These are phyloP conservation scores for Sporothrix schenckii DNA, from an alignment of 2,329 filamentous ascomycete genomes.

Conservation along the genomic window DNA sequence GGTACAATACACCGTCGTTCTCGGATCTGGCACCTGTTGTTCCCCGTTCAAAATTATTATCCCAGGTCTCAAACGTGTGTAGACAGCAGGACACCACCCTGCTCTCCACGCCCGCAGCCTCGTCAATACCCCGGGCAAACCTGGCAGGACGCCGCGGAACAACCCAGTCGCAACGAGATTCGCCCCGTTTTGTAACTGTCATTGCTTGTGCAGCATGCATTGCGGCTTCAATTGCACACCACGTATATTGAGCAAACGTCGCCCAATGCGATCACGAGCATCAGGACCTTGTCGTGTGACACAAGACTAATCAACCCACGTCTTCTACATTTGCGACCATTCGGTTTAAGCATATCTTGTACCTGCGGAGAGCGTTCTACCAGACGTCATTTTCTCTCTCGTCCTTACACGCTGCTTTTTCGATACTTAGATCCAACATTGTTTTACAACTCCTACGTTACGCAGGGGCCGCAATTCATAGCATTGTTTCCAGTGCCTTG, in stretches of 20 bases:
- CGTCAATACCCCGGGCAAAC: neutral
- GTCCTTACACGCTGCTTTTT: neutral
- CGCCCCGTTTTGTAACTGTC: neutral
- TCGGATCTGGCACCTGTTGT: neutral
- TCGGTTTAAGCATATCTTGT: neutral
- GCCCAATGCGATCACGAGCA: neutral
- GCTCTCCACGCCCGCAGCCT: neutral
- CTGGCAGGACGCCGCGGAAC: neutral
- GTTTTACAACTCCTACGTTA: neutral
- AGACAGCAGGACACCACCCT: neutral
- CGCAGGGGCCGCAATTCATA: neutral
- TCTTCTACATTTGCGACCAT: too few species aligned
- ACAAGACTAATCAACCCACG: neutral
- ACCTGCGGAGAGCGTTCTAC: neutral
- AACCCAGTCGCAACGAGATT: neutral
- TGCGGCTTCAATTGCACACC: neutral
- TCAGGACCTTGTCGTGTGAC: neutral
- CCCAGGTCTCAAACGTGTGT: neutral
- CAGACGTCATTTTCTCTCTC: neutral
- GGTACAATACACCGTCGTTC: neutral
- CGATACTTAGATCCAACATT: neutral
- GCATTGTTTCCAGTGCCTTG: neutral
- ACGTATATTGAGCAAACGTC: constrained; percentile 11
- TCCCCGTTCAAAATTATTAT: too few species aligned
- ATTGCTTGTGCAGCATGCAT: neutral